Base-by-base conservation (phyloP, 2,329 filamentous ascomycete genomes). In the Hymenoscyphus fructigenus region DNA sequence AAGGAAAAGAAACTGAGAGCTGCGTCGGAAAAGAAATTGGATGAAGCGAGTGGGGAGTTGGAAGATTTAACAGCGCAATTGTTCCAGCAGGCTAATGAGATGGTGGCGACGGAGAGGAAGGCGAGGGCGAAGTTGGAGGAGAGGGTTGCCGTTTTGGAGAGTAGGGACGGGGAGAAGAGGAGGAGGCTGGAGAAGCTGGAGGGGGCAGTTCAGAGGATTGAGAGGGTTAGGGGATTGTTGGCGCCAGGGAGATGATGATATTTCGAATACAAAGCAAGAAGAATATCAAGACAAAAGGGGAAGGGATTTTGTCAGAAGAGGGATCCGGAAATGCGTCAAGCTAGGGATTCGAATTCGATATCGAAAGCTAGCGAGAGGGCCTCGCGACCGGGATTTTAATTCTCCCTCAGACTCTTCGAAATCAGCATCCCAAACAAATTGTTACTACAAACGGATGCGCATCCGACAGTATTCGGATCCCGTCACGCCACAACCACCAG, bases 1-100 rank as follows among this genome's bases (percentile, higher is more conserved):
- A 83, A 85, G 62, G 91, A 94, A 76, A 86, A 90, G 74, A 79
- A 79, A 56, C 82, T 91, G 64, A 85, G 91, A 14, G 81, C 84
- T 47, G 85, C 87, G 60, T 91, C 91, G 1, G 91, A 95, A 78
- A 84, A 84, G 59, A 84, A 85, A 67, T 80, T 92, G 23, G 83
- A 82, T 68, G 84, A 87, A 59, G 89, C 91, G 60, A 88, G 85
- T 72, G 82, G 80, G 14, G 91, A 95, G 79, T 84, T 94, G 23
- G 91, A 94, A 78, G 91, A 95, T 78, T 80, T 95, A 68, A 91
- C 85, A 73, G 89, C 85, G 23, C 85, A 84, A 60, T 79, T 95
- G 62, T 95, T 95, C 76, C 88, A 91, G 78, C 88, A 93, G 79
- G 91, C 91, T 60, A 95, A 95, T 76, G 88, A 93, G 78, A 95